Evolutionary conservation across 208 protist species (phyloP).

Genomic region (Lotmaria passim): DNA sequence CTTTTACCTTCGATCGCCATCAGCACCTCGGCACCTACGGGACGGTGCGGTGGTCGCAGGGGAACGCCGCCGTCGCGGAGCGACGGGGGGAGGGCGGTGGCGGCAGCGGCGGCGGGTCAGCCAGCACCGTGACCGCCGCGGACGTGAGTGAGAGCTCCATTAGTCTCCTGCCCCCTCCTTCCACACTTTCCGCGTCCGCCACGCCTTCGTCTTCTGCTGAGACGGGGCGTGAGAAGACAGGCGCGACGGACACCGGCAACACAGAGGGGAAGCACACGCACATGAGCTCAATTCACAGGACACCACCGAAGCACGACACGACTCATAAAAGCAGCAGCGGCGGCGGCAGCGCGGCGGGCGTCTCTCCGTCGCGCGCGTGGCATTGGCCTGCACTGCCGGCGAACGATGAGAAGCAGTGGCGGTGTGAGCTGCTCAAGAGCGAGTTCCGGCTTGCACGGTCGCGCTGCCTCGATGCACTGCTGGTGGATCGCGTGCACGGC

Average conservation of each 20-base stretch:
- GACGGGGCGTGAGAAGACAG: neutral
- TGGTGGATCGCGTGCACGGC: constrained; percentile 51
- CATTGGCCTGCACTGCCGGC: constrained; percentile 30
- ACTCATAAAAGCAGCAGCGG: neutral
- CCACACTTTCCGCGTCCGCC: neutral
- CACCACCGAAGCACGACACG: neutral
- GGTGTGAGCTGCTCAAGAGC: constrained; percentile 67
- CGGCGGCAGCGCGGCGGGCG: neutral
- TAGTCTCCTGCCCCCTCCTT: neutral
- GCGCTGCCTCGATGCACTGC: constrained; percentile 60
- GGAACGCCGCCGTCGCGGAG: constrained; percentile 21
- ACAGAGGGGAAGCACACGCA: neutral
- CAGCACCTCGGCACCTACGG: constrained; percentile 51
- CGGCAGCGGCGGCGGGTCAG: neutral
- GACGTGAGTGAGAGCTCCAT: neutral
- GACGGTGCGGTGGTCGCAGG: constrained; percentile 60
- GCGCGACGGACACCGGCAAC: neutral
- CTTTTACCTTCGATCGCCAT: constrained; percentile 47
- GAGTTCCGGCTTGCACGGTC: constrained; percentile 72
- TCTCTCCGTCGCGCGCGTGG: neutral
- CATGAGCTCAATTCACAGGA: neutral
- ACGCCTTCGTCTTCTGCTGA: neutral
- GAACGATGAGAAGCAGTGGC: constrained; percentile 57
- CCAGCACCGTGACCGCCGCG: neutral
- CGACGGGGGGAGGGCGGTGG: neutral